Base-by-base conservation (phyloP, 2,329 filamentous ascomycete species). In the Thermoascus crustaceus region DNA sequence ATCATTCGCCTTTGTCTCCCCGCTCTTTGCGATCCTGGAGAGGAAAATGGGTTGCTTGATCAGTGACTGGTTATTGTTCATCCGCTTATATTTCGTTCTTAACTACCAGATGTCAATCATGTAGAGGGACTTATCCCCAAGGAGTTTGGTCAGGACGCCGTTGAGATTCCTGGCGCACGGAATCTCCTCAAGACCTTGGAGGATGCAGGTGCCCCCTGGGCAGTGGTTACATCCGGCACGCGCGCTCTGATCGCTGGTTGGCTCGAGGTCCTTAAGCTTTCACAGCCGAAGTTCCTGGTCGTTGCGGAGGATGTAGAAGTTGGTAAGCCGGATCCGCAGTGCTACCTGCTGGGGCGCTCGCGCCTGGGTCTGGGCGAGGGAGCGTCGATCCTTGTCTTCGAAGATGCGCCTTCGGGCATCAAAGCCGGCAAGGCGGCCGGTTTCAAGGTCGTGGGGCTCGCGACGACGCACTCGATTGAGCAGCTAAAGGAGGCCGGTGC, bases 371-470 rank as follows among this genome's bases (percentile, higher is more conserved):
- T 70, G 18, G 53, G 55, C 14, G 55, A 68, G 13, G 67, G 65
- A 21, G 60, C 64, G 18, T 71, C 62, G 35, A 61, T 89, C 27
- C 68, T 94, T 37, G 88, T 95, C 32, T 66, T 94, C 23, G 88
- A 95, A 64, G 88, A 95, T 64, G 85, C 85, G 37, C 87, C 88
- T 4, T 85, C 86, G 5, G 88, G 88, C 4, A 85, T 94, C 53
- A 71, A 66, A 45, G 78, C 87, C 18, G 88, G 87, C 32, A 93
- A 88, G 63, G 84, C 76, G 1, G 88, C 88, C 7, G 87, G 86
- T 2, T 94, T 83, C 66, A 80, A 75, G 54, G 88, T 94, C 8
- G 64, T 94, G 30, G 88, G 80, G n/a, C 65, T 95, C 35, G 76
- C 83, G 37, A 94, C 87, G 35, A 93, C 85, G 53, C 88, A 94